Percentiles rank a stretch among this genome's conserved stretches.
These are phyloP conservation scores for Spergularia bocconei DNA, from an alignment of 148 eudicot species.

Conservation along the genomic window DNA sequence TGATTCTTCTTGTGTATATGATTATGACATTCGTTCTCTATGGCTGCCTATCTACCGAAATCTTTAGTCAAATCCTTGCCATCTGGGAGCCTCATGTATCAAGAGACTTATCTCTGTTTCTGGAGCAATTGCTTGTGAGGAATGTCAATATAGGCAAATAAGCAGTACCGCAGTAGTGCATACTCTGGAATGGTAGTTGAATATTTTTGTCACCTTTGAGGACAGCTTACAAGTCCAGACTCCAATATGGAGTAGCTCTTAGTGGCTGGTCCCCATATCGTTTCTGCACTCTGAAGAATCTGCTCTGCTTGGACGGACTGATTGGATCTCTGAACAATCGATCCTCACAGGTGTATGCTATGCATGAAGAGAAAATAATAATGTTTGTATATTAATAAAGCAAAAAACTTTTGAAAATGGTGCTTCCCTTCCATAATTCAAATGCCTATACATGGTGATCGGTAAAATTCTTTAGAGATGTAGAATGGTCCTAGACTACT, in stretches of 20 bases:
- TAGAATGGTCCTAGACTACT: not conserved
- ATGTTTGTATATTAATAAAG: not conserved
- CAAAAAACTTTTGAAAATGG: not conserved
- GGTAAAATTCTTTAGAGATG: not conserved
- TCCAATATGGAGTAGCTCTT: too few species aligned
- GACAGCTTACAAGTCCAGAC: too few species aligned
- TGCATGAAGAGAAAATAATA: too few species aligned
- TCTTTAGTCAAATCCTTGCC: not conserved
- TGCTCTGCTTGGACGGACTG: too few species aligned
- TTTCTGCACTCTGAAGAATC: too few species aligned
- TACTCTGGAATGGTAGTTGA: too few species aligned
- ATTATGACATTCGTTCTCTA: not conserved
- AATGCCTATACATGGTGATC: not conserved
- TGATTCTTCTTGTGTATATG: not conserved
- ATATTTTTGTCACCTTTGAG: too few species aligned
- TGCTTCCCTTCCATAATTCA: not conserved
- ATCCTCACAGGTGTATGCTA: too few species aligned
- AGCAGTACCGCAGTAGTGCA: not conserved
- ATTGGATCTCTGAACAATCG: too few species aligned
- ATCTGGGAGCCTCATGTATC: not conserved
- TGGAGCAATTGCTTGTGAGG: not conserved
- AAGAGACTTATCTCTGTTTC: not conserved
- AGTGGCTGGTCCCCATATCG: too few species aligned
- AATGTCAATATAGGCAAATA: not conserved
- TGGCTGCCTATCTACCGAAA: not conserved